These are phyloP conservation scores for Plasmodium malariae DNA, from an alignment of 169 alveolate species.

Conservation along the genomic window DNA sequence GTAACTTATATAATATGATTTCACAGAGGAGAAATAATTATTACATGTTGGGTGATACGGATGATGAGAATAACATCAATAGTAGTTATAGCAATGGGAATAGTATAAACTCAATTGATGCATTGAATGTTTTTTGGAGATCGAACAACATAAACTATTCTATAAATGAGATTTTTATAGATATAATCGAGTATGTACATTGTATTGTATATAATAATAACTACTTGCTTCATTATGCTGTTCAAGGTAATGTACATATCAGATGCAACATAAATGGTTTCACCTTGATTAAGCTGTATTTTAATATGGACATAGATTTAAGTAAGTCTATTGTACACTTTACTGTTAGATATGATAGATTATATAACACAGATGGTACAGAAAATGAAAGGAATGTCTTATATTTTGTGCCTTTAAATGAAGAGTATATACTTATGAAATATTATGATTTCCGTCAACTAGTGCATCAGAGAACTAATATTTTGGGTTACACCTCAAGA, in stretches of 20 bases:
- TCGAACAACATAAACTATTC: constrained; percentile 8
- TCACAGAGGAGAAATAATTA: constrained; percentile 2
- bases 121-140: constrained; percentile 49
- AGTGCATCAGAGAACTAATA: no score
- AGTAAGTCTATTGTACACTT: constrained; percentile 37
- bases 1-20: constrained; percentile 33
- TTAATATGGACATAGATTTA: constrained; percentile 22
- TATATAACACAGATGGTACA: background rate
- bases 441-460: no score
- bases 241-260: constrained; percentile 46
- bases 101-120: constrained; percentile 3
- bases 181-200: constrained; percentile 34
- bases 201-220: constrained; percentile 38
- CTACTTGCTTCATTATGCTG: constrained; percentile 20
- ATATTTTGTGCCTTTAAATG: constrained; percentile 36
- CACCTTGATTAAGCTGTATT: constrained; percentile 21
- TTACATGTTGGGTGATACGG: background rate
- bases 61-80: constrained; percentile 40
- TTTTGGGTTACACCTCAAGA: no score
- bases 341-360: constrained; percentile 27
- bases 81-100: constrained; percentile 58
- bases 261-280: constrained; percentile 21
- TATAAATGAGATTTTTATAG: constrained; percentile 55
- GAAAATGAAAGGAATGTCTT: constrained; percentile 6
- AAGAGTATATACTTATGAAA: constrained; percentile 32